Evolutionary conservation across 345 rosid genomes (phyloP), one percentile per base, ranked within the genome.

Genomic region (Aquilaria sinensis): DNA sequence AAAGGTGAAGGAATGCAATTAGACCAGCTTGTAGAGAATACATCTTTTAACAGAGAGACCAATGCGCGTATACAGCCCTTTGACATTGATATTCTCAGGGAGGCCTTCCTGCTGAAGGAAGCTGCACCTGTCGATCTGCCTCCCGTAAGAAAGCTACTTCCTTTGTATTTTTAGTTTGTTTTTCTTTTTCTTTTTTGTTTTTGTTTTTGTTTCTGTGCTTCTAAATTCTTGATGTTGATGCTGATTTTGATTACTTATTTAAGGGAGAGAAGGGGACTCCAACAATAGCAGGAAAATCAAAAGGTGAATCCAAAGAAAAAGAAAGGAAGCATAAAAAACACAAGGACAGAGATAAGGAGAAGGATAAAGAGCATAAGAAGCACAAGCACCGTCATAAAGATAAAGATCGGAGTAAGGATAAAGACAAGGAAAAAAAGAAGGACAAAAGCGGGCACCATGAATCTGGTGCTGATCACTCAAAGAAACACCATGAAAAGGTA

Each of bases 1-100:
- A 88, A 88, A 82, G 96, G 96, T 61, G 96, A 86, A 49, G 96
- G 95, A 56, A 89, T 92, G 98, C 92, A 86, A 70, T 64, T 92
- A 71, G 85, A 79, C 77, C 96, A 86, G 74, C 90, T 89, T 70
- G 61, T 80, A 67, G 84, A 83, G 65, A 80, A 63, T 68, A 45
- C 70, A 33, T 68, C 80, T 43, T 59, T 70, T 59, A 66, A 75
- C 62, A 76, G 82, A 69, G 90, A 79, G 53, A 59, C 76, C 30
- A 77, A 66, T 70, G 65, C 73, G 16, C 78, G 71, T 14, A 86
- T 89, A 66, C 84, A 69, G 58, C 88, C 92, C 56, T 92, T 92
- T 70, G 95, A 86, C 64, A 73, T 92, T 34, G 88, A 83, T 53
- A 73, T 73, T 54, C 98, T 88, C 56, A 69, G 77, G 51, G 90